Conservation (phyloP, 2,329 filamentous ascomycete genomes). For the Exutisphaerella laricina region DNA sequence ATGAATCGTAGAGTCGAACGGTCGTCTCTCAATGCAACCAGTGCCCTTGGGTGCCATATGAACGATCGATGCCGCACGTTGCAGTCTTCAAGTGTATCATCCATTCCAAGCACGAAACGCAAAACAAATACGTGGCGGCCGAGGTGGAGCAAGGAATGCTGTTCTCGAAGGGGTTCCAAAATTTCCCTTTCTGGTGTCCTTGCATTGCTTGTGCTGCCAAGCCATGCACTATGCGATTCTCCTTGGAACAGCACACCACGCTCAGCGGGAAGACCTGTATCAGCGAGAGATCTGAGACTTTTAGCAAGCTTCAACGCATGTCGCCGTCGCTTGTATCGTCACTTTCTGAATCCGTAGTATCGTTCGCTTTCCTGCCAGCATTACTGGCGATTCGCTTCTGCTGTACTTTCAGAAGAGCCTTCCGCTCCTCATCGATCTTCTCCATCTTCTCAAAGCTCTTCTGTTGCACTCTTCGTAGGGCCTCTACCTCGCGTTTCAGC, state of each 20-base stretch:
- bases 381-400: slow-evolving; percentile 14
- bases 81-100: slow-evolving; percentile 9
- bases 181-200: slow-evolving; percentile 8
- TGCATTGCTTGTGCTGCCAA: slow-evolving; percentile 18
- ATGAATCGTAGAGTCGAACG: slow-evolving; percentile 7
- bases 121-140: slow-evolving; percentile 30
- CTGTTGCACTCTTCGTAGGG: slow-evolving; percentile 42
- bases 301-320: slow-evolving; percentile 14
- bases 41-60: slow-evolving; percentile 13
- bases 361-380: slow-evolving; percentile 8
- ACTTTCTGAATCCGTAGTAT: slow-evolving; percentile 3
- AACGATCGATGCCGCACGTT: not conserved
- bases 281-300: no score
- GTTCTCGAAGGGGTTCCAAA: slow-evolving; percentile 10
- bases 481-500: slow-evolving; percentile 37
- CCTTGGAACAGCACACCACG: no score
- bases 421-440: slow-evolving; percentile 39
- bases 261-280: no score
- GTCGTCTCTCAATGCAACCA: slow-evolving; percentile 17
- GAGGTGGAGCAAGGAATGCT: slow-evolving; percentile 26
- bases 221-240: slow-evolving; percentile 1
- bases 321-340: slow-evolving; percentile 10
- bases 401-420: slow-evolving; percentile 33
- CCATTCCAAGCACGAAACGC: slow-evolving; percentile 27
- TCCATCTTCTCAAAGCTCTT: slow-evolving; percentile 43